phyloP scores from a whole-genome alignment of 2,329 filamentous ascomycete species.

The Ophiosphaerella korrae region DNA sequence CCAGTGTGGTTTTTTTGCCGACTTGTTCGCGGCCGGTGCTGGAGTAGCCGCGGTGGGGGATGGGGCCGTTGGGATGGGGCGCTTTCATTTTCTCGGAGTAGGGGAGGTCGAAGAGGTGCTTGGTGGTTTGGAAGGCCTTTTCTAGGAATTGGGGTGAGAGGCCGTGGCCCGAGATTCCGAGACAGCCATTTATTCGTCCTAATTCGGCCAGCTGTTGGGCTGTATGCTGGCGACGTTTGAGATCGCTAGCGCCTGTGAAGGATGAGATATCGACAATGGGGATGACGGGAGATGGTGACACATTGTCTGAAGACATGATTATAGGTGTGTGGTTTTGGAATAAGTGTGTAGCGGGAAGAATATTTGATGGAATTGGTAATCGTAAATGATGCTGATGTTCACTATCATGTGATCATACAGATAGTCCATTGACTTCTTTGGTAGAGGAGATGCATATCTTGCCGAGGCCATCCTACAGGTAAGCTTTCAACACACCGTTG shows the following conservation, averaged over 20 bases:
- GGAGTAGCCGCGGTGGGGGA: conserved; percentile 61
- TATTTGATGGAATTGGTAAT: no score
- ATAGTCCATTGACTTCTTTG: no score
- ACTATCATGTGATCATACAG: no score
- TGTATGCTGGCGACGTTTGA: conserved; percentile 27
- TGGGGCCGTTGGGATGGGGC: conserved; percentile 56
- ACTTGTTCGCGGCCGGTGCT: conserved; percentile 62
- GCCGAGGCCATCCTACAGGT: no score
- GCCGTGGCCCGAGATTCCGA: conserved; percentile 57
- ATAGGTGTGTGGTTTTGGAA: no score
- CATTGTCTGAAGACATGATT: no score
- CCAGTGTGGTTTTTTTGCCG: conserved; percentile 49
- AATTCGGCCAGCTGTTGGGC: conserved; percentile 50
- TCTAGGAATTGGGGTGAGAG: conserved; percentile 47
- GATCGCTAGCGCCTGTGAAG: conserved; percentile 37
- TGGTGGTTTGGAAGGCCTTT: conserved; percentile 53
- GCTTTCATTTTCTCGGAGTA: conserved; percentile 55
- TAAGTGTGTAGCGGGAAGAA: no score
- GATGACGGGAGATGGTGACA: neutral
- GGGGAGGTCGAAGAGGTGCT: conserved; percentile 52
- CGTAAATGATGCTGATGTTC: no score
- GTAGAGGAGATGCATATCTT: no score
- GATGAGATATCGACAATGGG: conserved; percentile 44
- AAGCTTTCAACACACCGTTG: no score
- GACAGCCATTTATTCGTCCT: conserved; percentile 54